Evolutionary conservation across 2,329 filamentous ascomycete genomes (phyloP).

Genomic region (Fusarium sulawesiense): DNA sequence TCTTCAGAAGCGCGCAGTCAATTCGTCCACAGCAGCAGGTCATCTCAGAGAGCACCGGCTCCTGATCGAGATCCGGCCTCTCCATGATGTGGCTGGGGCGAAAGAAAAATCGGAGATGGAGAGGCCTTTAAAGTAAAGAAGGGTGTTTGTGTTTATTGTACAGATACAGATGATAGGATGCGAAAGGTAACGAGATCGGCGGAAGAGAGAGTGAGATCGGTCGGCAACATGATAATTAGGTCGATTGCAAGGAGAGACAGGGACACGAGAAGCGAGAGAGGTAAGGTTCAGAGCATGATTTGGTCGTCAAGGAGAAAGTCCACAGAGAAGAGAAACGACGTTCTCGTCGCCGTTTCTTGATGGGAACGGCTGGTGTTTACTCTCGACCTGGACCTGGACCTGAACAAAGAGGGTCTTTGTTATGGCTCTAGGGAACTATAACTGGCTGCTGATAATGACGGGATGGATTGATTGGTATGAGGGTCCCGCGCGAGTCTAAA

Average conservation of each 20-base stretch:
- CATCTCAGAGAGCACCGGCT: constrained; percentile 52
- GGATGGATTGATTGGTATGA: constrained; percentile 26
- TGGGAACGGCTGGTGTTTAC: constrained; percentile 33
- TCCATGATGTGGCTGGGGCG: constrained; percentile 37
- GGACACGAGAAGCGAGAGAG: background rate
- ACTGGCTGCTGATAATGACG: constrained; percentile 8
- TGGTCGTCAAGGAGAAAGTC: background rate
- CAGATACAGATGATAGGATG: background rate
- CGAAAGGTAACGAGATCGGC: constrained; percentile 12
- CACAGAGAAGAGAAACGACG: constrained; percentile 8
- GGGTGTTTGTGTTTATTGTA: constrained; percentile 25
- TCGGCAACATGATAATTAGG: constrained; percentile 40
- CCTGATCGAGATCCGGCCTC: constrained; percentile 40
- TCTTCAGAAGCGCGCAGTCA: constrained; percentile 82
- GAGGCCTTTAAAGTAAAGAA: constrained; percentile 27
- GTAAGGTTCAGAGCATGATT: constrained; percentile 31
- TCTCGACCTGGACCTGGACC: constrained; percentile 16
- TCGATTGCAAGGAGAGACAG: constrained; percentile 2
- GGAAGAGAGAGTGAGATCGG: constrained; percentile 18
- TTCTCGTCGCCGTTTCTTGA: constrained; percentile 24
- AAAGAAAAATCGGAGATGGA: constrained; percentile 33
- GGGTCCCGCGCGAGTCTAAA: constrained; percentile 25
- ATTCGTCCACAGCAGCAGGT: constrained; percentile 87
- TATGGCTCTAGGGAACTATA: constrained; percentile 3
- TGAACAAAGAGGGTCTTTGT: constrained; percentile 37